Evolutionary conservation across 2,329 filamentous ascomycete species (phyloP), one percentile per base, ranked within the genome.

Genomic region (Monosporascus sp.): DNA sequence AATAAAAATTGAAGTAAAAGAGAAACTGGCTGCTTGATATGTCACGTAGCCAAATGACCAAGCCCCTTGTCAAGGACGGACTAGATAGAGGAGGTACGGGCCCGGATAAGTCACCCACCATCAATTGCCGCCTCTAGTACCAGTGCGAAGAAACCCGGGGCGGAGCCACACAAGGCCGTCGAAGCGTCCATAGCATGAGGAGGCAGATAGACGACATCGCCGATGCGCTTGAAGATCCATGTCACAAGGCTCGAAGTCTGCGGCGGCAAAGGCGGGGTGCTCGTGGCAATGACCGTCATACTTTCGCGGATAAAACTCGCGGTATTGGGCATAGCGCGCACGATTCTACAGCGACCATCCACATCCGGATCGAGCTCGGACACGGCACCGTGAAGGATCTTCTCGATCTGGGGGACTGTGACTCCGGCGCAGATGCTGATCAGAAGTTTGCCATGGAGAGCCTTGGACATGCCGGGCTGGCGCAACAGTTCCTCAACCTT

Each of bases 321-420:
- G 0, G 88, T 92, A 74, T 95, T 95, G 61, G 90, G 90, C 82
- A 95, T 91, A 52, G 87, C 89, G 35, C 90, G 80, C 5, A 95
- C 85, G 45, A 94, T 78, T 43, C 81, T 76, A 70, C 82, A 88
- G 40, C 76, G 72, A 27, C 76, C 75, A 52, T 76, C 74, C 52
- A 72, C 68, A 5, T 73, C 71, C 17, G 74, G 69, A 60, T 74
- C 71, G 56, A 76, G 70, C n/a, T 72, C 70, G 38, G 78, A 74
- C 20, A 78, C 71, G 9, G 75, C 72, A 26, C 79, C 78, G 63
- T 88, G 85, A 14, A 93, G 71, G 35, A 82, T 79, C 17, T 73
- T 72, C 64, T 86, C 80, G 58, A 96, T 84, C 63, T 91, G 84
- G 48, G 81, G 70, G 17, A 84, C 81, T 2, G 86, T 84, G 22